These are phyloP conservation scores for Colletotrichum horii DNA, from an alignment of 2,329 filamentous ascomycete species.

Conservation along the genomic window DNA sequence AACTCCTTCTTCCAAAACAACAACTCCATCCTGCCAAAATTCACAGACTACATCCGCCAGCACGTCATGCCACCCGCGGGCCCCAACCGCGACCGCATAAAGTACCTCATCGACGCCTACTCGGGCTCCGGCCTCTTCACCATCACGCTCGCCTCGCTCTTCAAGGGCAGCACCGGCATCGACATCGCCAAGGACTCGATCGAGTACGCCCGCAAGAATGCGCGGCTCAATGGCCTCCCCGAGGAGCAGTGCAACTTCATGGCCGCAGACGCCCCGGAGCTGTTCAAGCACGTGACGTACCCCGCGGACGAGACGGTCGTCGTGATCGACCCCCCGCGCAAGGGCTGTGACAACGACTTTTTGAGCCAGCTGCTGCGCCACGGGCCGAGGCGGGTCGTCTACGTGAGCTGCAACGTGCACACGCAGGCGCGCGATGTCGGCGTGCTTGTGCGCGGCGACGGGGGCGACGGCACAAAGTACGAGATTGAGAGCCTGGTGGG, in stretches of 20 bases:
- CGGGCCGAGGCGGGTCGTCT: conserved; percentile 80
- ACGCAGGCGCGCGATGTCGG: conserved; percentile 95
- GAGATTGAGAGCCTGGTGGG: conserved; percentile 89
- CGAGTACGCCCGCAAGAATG: conserved; percentile 78
- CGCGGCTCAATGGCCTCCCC: conserved; percentile 73
- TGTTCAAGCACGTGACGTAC: conserved; percentile 80
- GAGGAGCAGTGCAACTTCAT: conserved; percentile 79
- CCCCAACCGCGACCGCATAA: conserved; percentile 55
- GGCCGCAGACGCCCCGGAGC: conserved; percentile 81
- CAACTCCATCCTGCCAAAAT: conserved; percentile 90
- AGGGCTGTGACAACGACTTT: conserved; percentile 90
- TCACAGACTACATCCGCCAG: conserved; percentile 86
- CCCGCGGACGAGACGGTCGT: conserved; percentile 84
- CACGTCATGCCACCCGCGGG: conserved; percentile 67
- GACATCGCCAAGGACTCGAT: conserved; percentile 87
- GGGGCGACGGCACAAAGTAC: conserved; percentile 57
- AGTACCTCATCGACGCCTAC: conserved; percentile 96
- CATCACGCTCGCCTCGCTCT: conserved; percentile 85
- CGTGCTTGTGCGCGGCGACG: conserved; percentile 75
- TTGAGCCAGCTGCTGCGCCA: conserved; percentile 80
- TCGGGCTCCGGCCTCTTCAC: conserved; percentile 97
- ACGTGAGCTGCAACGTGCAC: conserved; percentile 98
- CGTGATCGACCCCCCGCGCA: conserved; percentile 95
- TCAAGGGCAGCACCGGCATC: conserved; percentile 86
- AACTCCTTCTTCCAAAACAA: conserved; percentile 99